Evolutionary conservation across 108 stramenopile genomes (phyloP).

Genomic region (Ochromonas danica): DNA sequence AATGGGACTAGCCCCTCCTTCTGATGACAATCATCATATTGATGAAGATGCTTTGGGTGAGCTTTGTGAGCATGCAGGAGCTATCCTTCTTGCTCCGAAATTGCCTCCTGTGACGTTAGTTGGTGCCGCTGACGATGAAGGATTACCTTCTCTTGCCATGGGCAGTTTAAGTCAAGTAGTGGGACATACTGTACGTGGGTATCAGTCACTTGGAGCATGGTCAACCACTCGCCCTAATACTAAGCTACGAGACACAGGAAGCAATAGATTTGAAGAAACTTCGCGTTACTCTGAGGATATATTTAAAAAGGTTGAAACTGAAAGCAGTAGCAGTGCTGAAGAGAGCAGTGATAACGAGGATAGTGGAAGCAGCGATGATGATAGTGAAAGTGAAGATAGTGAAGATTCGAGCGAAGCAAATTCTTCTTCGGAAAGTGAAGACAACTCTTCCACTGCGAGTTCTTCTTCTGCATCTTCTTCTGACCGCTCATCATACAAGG

Average conservation of each 20-base stretch:
- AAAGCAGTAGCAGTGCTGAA: conserved; percentile 2
- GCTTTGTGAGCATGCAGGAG: conserved; percentile 8
- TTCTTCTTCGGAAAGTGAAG: no score
- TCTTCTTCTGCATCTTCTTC: background rate
- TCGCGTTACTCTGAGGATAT: background rate
- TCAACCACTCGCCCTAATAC: background rate
- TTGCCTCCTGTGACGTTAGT: conserved; percentile 28
- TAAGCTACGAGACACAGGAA: background rate
- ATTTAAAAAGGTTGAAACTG: background rate
- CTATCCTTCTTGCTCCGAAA: conserved; percentile 19
- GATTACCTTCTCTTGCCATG: background rate
- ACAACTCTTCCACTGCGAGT: no score
- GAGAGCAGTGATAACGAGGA: background rate
- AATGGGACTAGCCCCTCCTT: conserved; percentile 60
- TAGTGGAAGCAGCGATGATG: background rate
- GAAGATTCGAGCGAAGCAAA: no score
- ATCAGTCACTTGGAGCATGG: background rate
- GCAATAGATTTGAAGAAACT: background rate
- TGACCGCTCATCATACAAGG: background rate
- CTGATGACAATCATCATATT: background rate
- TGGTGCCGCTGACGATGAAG: background rate
- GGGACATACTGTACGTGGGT: conserved; percentile 11
- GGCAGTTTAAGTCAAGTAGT: conserved; percentile 4
- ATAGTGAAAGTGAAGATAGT: background rate
- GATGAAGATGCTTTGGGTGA: conserved; percentile 20